Evolutionary conservation across 1,139 yeast species (phyloP).

Genomic region (Saccharomyces hybrid): DNA sequence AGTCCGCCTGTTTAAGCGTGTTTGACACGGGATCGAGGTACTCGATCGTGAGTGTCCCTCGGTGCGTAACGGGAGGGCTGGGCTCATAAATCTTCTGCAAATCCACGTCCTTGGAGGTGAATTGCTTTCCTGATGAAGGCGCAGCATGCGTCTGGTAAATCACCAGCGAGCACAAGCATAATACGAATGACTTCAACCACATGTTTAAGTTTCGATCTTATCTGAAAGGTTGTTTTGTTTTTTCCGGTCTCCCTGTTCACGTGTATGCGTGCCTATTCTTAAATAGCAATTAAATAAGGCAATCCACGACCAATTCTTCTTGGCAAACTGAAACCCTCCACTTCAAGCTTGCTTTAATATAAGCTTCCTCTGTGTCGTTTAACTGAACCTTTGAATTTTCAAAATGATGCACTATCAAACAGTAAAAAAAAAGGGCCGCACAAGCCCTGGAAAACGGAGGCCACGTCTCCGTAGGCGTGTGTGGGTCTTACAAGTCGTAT

Average conservation of each 20-base stretch:
- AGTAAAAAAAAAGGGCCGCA: not conserved
- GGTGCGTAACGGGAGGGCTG: constrained; percentile 27
- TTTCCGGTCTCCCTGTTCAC: not conserved
- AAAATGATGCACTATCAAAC: not conserved
- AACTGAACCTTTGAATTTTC: not conserved
- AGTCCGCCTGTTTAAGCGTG: constrained; percentile 28
- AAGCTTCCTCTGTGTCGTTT: not conserved
- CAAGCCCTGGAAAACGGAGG: not conserved
- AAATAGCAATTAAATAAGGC: not conserved
- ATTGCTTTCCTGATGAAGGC: not conserved
- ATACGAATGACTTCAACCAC: not conserved
- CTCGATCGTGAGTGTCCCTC: constrained; percentile 20
- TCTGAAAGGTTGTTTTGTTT: not conserved
- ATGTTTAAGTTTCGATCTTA: not conserved
- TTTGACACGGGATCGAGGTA: constrained; percentile 18
- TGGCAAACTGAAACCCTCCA: not conserved
- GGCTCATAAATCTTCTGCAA: constrained; percentile 21
- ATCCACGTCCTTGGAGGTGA: constrained; percentile 11
- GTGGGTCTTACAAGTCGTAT: constrained; percentile 13
- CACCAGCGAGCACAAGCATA: not conserved
- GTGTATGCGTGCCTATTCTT: not conserved
- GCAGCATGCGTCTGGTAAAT: constrained; percentile 1
- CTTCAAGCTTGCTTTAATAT: not conserved
- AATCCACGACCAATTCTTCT: not conserved
- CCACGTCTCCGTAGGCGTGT: not conserved